Evolutionary conservation across 2,329 filamentous ascomycete species (phyloP).

Genomic region (Neonectria neomacrospora): DNA sequence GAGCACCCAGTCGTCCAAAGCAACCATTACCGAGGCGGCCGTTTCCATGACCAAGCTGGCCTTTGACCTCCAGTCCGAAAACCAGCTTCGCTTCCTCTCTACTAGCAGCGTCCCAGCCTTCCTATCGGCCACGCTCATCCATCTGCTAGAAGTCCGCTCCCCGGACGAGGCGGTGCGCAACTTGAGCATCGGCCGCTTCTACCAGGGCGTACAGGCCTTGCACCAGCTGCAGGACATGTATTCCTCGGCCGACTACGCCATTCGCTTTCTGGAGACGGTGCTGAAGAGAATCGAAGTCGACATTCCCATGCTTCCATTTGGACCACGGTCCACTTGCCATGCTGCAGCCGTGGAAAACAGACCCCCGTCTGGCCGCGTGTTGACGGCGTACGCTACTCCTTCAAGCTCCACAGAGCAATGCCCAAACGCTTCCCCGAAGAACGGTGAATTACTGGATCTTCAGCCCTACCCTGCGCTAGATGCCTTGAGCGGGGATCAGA

Average conservation of each 20-base stretch:
- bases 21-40: slow-evolving; percentile 19
- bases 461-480: background rate
- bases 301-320: slow-evolving; percentile 15
- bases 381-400: slow-evolving; percentile 15
- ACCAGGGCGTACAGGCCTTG: slow-evolving; percentile 24
- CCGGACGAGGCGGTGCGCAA: slow-evolving; percentile 20
- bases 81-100: slow-evolving; percentile 23
- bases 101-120: slow-evolving; percentile 25
- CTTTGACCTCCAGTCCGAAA: slow-evolving; percentile 11
- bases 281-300: slow-evolving; percentile 16
- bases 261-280: slow-evolving; percentile 18
- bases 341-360: background rate
- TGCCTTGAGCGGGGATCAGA: background rate
- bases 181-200: slow-evolving; percentile 29
- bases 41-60: slow-evolving; percentile 20
- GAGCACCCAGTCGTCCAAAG: slow-evolving; percentile 7
- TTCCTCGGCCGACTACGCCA: slow-evolving; percentile 21
- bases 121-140: slow-evolving; percentile 20
- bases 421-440: no score
- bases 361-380: background rate
- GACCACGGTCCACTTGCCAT: background rate
- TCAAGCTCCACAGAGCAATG: slow-evolving; percentile 1
- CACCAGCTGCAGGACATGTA: slow-evolving; percentile 29
- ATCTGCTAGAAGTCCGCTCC: slow-evolving; percentile 18
- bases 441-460: background rate